Base-by-base conservation (phyloP, 2,329 filamentous ascomycete species). In the Cryphonectria naterciae region DNA sequence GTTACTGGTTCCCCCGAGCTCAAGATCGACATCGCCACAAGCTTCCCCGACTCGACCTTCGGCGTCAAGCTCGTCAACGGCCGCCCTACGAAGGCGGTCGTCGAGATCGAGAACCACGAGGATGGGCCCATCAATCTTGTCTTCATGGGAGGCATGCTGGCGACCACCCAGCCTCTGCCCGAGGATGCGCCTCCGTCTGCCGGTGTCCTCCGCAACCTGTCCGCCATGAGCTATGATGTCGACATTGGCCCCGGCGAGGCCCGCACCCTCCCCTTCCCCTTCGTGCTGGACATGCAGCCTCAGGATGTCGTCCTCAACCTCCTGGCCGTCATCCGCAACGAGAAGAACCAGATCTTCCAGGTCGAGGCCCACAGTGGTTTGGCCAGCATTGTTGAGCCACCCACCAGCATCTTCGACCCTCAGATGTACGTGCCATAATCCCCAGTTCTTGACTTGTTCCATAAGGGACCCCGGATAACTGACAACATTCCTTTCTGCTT, bases 51-150 rank as follows among this genome's bases (percentile, higher is more conserved):
- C 79, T 80, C 91, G 84, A 93, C 97, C 85, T 91, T 97, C 82
- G 96, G 95, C 77, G 90, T 98, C 77, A 97, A 97, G 88, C 90
- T 98, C 76, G 89, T 98, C 85, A 99, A 99, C 80, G 94, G 94
- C 78, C 91, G 92, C 75, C 89, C 94, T 58, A 97, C 94, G 74
- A 90, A 93, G 81, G 92, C 94, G 49, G 83, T 97, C 68, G 84
- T 99, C 77, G 90, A 94, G 77, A 86, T 99, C 80, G 88, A 86
- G 80, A 99, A 99, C 86, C 86, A 93, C 73, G 96, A 99, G 83
- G 86, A 88, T 17, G 86, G 86, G 67, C 88, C 94, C 35, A 88
- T 99, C 78, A 88, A 87, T 73, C 86, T 99, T 72, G 87, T 90
- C 79, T 88, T 97, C 76, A 83, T 98, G 62, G 91, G 91, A 61